Conservation (phyloP, 108 stramenopile genomes). For the Pelagomonas calceolata region DNA sequence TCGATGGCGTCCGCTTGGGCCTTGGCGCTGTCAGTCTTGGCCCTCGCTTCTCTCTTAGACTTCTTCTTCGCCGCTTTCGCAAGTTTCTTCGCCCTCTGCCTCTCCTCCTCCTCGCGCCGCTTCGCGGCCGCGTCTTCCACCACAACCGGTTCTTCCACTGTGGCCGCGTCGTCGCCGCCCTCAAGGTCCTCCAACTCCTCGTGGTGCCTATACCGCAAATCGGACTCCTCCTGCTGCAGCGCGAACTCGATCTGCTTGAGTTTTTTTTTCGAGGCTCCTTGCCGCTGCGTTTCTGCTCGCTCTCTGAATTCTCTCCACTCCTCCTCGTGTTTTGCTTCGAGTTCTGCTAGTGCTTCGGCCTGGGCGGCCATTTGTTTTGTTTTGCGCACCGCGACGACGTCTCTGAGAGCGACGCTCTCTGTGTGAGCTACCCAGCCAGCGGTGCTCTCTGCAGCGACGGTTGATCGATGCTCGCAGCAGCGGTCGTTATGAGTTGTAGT, state of each 20-base stretch:
- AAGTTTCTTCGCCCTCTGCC: background rate
- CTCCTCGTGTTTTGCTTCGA: slow-evolving; percentile 22
- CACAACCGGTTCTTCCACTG: background rate
- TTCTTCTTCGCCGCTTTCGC: background rate
- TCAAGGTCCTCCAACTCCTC: background rate
- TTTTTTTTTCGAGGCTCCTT: slow-evolving; percentile 52
- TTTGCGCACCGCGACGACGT: too few species aligned
- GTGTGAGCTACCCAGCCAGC: too few species aligned
- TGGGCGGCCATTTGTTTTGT: too few species aligned
- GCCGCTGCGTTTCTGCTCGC: slow-evolving; percentile 59
- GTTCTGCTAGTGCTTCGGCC: background rate
- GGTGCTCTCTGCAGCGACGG: too few species aligned
- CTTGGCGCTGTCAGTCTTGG: slow-evolving; percentile 42
- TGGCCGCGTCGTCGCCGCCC: background rate
- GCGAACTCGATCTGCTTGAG: slow-evolving; percentile 43
- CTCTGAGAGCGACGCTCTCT: too few species aligned
- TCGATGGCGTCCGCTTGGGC: slow-evolving; percentile 46
- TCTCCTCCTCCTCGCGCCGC: background rate
- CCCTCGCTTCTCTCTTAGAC: slow-evolving; percentile 55
- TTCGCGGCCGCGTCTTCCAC: background rate
- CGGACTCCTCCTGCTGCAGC: background rate
- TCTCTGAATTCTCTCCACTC: slow-evolving; percentile 66
- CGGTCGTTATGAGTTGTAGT: too few species aligned
- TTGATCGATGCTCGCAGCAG: too few species aligned
- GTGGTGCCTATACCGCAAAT: background rate